A percentile compares a stretch with the other conserved stretches of the same genome.
phyloP scores from a whole-genome alignment of 2,329 filamentous ascomycete species.

The Botrytis tulipae region DNA sequence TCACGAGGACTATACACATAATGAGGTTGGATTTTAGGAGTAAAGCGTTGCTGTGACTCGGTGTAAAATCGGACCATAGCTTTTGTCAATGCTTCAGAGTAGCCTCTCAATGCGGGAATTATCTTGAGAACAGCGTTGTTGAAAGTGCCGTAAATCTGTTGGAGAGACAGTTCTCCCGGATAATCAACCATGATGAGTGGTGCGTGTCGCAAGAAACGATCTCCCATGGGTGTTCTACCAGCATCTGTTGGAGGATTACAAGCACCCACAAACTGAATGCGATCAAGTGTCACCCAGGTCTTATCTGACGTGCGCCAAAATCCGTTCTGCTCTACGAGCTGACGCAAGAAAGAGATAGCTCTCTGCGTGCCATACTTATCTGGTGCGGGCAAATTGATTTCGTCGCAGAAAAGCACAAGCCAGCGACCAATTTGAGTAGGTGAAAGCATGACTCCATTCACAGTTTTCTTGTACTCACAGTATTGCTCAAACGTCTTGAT shows the following conservation, averaged over 20 bases:
- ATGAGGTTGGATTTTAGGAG: constrained; percentile 93
- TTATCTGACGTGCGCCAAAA: constrained; percentile 99
- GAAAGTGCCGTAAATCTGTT: constrained; percentile 98
- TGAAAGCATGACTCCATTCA: constrained; percentile 93
- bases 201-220: constrained; percentile 91
- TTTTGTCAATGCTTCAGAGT: constrained; percentile 88
- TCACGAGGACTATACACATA: constrained; percentile 99
- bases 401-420: constrained; percentile 98
- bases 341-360: constrained; percentile 93
- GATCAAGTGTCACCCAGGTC: constrained; percentile 94
- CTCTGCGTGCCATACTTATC: constrained; percentile 97
- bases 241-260: constrained; percentile 98
- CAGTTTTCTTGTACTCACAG: constrained; percentile 98
- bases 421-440: constrained; percentile 96
- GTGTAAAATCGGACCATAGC: constrained; percentile 97
- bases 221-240: constrained; percentile 89
- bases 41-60: constrained; percentile 92
- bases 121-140: constrained; percentile 96
- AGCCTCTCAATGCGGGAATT: constrained; percentile 89
- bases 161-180: constrained; percentile 88
- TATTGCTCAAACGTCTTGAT: constrained; percentile 99
- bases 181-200: constrained; percentile 99
- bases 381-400: constrained; percentile 97
- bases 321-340: constrained; percentile 97
- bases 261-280: constrained; percentile 97